Percentiles rank a stretch among this genome's conserved stretches.
Evolutionary conservation across 371 early-diverging fungal species (phyloP).

Genomic region (Saksenaea vasiformis): DNA sequence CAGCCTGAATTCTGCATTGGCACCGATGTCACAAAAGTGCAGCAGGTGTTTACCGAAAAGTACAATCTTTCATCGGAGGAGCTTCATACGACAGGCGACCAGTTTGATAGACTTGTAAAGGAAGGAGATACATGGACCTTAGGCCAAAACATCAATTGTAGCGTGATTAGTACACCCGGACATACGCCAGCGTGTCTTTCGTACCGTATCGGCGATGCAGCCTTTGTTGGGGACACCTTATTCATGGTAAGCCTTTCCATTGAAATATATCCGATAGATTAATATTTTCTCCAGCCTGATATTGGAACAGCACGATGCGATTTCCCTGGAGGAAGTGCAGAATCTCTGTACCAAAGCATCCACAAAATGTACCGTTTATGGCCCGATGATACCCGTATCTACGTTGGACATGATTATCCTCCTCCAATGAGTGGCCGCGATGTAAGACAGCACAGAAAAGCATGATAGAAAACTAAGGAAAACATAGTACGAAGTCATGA

Average conservation of each 20-base stretch:
- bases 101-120: slow-evolving; percentile 33
- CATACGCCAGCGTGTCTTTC: slow-evolving; percentile 54
- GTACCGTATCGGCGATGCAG: slow-evolving; percentile 48
- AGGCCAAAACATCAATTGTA: slow-evolving; percentile 44
- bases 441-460: slow-evolving; percentile 18
- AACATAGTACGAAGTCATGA: slow-evolving; percentile 36
- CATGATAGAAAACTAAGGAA: neutral
- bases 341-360: slow-evolving; percentile 40
- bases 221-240: slow-evolving; percentile 49
- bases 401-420: slow-evolving; percentile 52
- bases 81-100: slow-evolving; percentile 30
- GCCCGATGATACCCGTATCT: slow-evolving; percentile 49
- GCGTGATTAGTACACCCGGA: slow-evolving; percentile 40
- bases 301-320: slow-evolving; percentile 54
- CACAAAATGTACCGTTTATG: slow-evolving; percentile 43
- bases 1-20: slow-evolving; percentile 50
- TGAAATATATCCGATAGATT: neutral
- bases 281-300: slow-evolving; percentile 37
- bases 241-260: slow-evolving; percentile 40
- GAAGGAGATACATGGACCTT: slow-evolving; percentile 36
- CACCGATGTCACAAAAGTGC: slow-evolving; percentile 36
- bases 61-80: slow-evolving; percentile 32
- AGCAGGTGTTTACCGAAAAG: slow-evolving; percentile 37
- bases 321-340: slow-evolving; percentile 52
- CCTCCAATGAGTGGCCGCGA: slow-evolving; percentile 20